A percentile compares a stretch with the other conserved stretches of the same genome.
Evolutionary conservation across 768 basidiomycete genomes (phyloP).

Genomic region (Rhodotorula taiwanensis): DNA sequence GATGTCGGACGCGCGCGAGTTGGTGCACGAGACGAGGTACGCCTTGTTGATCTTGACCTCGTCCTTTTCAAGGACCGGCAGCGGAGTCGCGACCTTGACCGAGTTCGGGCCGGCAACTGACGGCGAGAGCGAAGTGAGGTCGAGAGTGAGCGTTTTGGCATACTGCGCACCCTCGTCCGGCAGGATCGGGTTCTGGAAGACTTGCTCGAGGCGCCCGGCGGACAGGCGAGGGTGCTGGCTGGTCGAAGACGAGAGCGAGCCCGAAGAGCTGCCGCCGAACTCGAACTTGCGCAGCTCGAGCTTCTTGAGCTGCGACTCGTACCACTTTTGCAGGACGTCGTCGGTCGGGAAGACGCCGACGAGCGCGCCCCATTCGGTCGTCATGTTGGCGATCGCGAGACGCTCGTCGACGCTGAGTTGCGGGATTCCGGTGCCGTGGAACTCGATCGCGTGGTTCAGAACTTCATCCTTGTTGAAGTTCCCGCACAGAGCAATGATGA

Average conservation of each 20-base stretch:
- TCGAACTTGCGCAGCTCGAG: constrained; percentile 71
- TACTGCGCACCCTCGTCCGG: constrained; percentile 78
- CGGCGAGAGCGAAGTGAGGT: constrained; percentile 87
- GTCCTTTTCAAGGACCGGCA: constrained; percentile 68
- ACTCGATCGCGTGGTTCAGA: constrained; percentile 92
- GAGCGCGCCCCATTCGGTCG: constrained; percentile 98
- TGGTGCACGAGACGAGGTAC: constrained; percentile 96
- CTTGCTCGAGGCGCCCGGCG: constrained; percentile 58
- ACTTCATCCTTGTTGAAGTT: constrained; percentile 95
- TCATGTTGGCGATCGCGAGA: constrained; percentile 92
- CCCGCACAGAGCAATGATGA: constrained; percentile 93
- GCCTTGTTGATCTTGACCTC: constrained; percentile 87
- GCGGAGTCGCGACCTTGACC: constrained; percentile 90
- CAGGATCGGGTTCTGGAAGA: constrained; percentile 51
- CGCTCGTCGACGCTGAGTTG: constrained; percentile 80
- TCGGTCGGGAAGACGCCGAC: constrained; percentile 94
- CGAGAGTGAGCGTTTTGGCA: constrained; percentile 77
- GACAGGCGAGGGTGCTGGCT: constrained; percentile 76
- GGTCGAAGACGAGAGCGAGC: constrained; percentile 42
- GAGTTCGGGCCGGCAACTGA: constrained; percentile 97
- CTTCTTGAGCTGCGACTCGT: constrained; percentile 64
- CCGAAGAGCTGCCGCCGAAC: constrained; percentile 42
- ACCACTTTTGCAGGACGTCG: constrained; percentile 73
- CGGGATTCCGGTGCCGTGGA: constrained; percentile 77
- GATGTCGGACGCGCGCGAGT: constrained; percentile 91